phyloP scores from a whole-genome alignment of 2,329 filamentous ascomycete species.

The Cercospora berteroae region DNA sequence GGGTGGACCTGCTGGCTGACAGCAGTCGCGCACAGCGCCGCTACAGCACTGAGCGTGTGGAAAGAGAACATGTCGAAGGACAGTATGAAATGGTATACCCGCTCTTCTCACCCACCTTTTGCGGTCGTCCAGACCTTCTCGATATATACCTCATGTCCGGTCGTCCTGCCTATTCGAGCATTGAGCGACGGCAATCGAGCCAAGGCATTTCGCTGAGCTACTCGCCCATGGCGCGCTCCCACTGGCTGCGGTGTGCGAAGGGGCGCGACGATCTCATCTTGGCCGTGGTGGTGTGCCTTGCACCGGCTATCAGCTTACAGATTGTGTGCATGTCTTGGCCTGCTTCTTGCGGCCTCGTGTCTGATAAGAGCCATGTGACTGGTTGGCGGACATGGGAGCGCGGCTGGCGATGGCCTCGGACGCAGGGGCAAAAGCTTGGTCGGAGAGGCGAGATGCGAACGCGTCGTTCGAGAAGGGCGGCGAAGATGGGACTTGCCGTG shows the following conservation, averaged over 20 bases:
- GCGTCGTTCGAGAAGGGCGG: not conserved
- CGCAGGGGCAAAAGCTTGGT: conserved; percentile 6
- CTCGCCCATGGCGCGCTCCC: not conserved
- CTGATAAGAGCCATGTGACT: conserved; percentile 4
- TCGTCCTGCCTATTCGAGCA: conserved; percentile 15
- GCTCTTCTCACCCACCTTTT: not conserved
- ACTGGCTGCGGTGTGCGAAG: not conserved
- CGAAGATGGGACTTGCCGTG: not conserved
- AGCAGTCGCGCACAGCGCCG: conserved; percentile 11
- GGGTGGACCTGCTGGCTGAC: conserved; percentile 20
- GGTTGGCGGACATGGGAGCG: not conserved
- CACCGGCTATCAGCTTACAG: not conserved
- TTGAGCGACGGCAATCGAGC: not conserved
- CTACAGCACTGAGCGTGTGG: conserved; percentile 5
- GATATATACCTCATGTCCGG: conserved; percentile 13
- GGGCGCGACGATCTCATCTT: conserved; percentile 11
- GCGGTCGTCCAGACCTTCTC: not conserved
- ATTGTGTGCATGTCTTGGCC: conserved; percentile 6
- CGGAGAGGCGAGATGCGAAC: conserved; percentile 11
- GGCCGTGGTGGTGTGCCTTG: conserved; percentile 7
- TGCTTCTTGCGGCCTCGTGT: conserved; percentile 5
- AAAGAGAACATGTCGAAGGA: conserved; percentile 6
- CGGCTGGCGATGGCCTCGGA: not conserved
- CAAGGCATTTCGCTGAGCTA: not conserved
- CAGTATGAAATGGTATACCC: not conserved